phyloP scores from a whole-genome alignment of 192 early-diverging fungal genomes.

The Coemansia sp. region DNA sequence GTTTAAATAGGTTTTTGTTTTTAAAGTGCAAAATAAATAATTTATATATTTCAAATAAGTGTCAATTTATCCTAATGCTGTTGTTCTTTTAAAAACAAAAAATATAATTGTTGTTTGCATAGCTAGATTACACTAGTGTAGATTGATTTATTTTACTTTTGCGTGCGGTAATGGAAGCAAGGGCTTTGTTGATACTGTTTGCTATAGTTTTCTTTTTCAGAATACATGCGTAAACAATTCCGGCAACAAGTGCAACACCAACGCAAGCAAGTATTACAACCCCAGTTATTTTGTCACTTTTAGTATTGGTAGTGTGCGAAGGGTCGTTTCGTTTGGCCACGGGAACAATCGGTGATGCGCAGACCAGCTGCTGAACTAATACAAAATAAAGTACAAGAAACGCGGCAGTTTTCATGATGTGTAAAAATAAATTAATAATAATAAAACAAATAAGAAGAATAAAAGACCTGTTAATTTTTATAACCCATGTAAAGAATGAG shows the following conservation, averaged over 20 bases:
- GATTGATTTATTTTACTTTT: too few relatives aligned
- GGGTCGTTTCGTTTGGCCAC: background rate
- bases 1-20: too few relatives aligned
- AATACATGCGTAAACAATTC: background rate
- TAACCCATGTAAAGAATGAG: background rate
- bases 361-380: background rate
- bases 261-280: background rate
- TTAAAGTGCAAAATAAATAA: too few relatives aligned
- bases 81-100: too few relatives aligned
- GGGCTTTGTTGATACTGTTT: background rate
- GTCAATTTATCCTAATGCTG: too few relatives aligned
- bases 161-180: background rate
- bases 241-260: background rate
- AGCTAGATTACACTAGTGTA: too few relatives aligned
- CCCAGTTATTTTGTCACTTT: slow-evolving; percentile 7
- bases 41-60: too few relatives aligned
- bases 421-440: background rate
- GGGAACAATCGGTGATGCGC: background rate
- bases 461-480: background rate
- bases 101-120: too few relatives aligned
- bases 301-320: background rate
- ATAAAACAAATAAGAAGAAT: background rate
- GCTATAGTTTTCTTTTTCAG: background rate
- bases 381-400: background rate
- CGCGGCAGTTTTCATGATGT: background rate